A percentile compares a stretch with the other conserved stretches of the same genome.
phyloP scores from a whole-genome alignment of 345 rosid species.

The Turritis glabra region DNA sequence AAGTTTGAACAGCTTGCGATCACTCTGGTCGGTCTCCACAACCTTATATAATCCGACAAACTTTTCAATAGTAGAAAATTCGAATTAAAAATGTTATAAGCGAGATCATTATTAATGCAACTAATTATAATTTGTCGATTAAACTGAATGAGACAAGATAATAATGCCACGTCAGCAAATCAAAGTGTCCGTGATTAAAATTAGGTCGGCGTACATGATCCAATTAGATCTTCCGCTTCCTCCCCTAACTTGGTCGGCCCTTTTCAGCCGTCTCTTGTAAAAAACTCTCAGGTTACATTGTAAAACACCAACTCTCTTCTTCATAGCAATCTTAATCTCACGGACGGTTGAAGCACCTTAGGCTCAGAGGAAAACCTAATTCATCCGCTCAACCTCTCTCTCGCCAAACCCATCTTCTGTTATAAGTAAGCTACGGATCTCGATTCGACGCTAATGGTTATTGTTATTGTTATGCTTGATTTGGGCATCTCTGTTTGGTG shows the following conservation, averaged over 20 bases:
- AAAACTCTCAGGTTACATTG: background rate
- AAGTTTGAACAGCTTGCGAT: no score
- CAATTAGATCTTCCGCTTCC: background rate
- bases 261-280: background rate
- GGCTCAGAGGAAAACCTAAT: background rate
- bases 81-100: no score
- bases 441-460: constrained; percentile 3
- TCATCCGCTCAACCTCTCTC: background rate
- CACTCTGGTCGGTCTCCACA: background rate
- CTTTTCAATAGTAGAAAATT: no score
- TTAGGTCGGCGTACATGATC: no score
- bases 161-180: background rate
- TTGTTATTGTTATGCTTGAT: background rate
- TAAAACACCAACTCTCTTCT: background rate
- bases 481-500: background rate
- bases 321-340: background rate
- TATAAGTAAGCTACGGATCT: constrained; percentile 8
- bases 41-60: background rate
- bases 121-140: no score
- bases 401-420: background rate
- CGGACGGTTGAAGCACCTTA: background rate
- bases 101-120: background rate
- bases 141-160: background rate
- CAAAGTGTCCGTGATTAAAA: no score
- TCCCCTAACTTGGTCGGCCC: background rate